A percentile compares a stretch with the other conserved stretches of the same genome.
These are phyloP conservation scores for Neospora caninum DNA, from an alignment of 169 alveolate species.

Conservation along the genomic window DNA sequence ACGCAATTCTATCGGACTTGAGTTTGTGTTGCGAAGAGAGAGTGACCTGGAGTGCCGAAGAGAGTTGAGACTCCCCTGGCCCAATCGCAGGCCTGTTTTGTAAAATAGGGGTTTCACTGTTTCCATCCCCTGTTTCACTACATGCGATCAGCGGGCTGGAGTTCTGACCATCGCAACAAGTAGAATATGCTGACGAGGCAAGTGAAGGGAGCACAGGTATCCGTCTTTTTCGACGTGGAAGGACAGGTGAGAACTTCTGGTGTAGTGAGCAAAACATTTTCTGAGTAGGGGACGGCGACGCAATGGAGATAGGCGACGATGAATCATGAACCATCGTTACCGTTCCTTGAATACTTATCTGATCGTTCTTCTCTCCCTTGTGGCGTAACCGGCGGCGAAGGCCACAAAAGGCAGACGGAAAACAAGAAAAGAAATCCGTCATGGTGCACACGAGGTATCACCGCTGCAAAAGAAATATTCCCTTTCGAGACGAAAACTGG, in stretches of 20 bases:
- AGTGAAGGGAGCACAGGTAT: background rate
- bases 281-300: background rate
- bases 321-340: background rate
- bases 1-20: too few species aligned
- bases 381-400: background rate
- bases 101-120: background rate
- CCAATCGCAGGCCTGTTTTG: background rate
- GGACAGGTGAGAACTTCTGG: background rate
- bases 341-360: background rate
- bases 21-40: too few species aligned
- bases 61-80: too few species aligned
- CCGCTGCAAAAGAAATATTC: background rate
- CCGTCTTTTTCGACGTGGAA: background rate
- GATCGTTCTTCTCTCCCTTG: background rate
- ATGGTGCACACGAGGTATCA: background rate
- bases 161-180: background rate
- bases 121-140: background rate
- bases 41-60: too few species aligned
- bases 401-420: background rate
- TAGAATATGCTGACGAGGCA: background rate
- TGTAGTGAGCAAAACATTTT: background rate
- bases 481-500: background rate
- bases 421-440: background rate
- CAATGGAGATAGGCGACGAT: background rate
- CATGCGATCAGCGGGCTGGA: background rate